Conservation (phyloP, 2,329 filamentous ascomycete genomes). For the Hymenoscyphus infarciens region DNA sequence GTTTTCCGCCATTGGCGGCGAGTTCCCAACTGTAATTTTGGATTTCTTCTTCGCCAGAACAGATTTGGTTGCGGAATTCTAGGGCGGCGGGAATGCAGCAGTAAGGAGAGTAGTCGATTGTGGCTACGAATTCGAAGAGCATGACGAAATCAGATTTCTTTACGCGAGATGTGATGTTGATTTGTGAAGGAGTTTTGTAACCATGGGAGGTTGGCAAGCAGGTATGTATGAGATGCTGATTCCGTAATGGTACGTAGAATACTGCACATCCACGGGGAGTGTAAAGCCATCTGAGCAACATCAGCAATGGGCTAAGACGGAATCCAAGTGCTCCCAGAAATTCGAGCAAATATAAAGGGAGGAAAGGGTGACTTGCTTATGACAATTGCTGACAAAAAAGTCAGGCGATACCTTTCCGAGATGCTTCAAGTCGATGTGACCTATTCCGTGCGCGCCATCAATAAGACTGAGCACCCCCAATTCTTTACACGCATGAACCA, state of each 20-base stretch:
- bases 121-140: conserved; percentile 76
- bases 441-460: conserved; percentile 81
- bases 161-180: conserved; percentile 14
- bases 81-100: conserved; percentile 70
- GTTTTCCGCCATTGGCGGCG: conserved; percentile 58
- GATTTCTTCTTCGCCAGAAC: conserved; percentile 72
- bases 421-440: conserved; percentile 67
- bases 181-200: conserved; percentile 45
- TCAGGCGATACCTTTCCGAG: conserved; percentile 66
- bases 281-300: conserved; percentile 61
- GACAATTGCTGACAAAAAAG: conserved; percentile 83
- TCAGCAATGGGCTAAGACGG: background rate
- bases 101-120: conserved; percentile 68
- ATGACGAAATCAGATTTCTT: conserved; percentile 54
- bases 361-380: conserved; percentile 65
- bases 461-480: conserved; percentile 68
- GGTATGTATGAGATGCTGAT: conserved; percentile 71
- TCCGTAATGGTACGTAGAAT: conserved; percentile 74
- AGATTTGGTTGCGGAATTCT: conserved; percentile 62
- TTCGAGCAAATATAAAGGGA: background rate
- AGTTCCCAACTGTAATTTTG: conserved; percentile 59
- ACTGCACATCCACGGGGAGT: conserved; percentile 78
- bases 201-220: conserved; percentile 79
- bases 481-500: conserved; percentile 61
- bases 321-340: background rate